Evolutionary conservation across 768 basidiomycete genomes (phyloP), one percentile per base, ranked within the genome.

Genomic region (Mycena haematopus): DNA sequence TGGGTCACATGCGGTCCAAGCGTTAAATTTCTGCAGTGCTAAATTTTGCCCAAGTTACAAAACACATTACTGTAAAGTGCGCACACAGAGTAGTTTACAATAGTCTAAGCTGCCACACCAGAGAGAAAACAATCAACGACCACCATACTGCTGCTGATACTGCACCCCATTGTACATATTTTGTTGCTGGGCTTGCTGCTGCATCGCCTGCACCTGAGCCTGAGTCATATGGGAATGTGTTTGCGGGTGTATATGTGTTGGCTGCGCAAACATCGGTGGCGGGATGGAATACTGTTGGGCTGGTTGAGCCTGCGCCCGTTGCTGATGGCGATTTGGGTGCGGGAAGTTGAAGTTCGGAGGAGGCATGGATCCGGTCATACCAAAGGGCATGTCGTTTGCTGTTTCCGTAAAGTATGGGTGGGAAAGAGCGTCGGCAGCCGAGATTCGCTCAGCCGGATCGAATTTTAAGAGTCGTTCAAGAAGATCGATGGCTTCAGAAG

Each of bases 401-500:
- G 84, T 78, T 38, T 81, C 84, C 19, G 88, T 86, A 76, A 98
- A 97, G 76, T 98, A 98, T 0, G 94, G 92, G 70, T 99, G 97
- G 9, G 84, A 86, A 58, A 99, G 85, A 0, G 96, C 95, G 47
- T 98, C 92, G 11, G 89, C 88, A 25, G 96, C 96, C 14, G 94
- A 92, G 49, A 96, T 87, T 56, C 97, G 90, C 69, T 94, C 91
- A 29, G 89, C 83, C 2, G 97, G 97, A 72, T 99, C 97, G 71
- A 99, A 99, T 71, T 98, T 95, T 50, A 99, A 86, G 46, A 99
- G 86, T 51, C 90, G 88, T 75, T 99, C 97, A 46, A 99, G 88
- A 2, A 99, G 85, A 75, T 98, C 95, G 72, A 98, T 85, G 24
- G 96, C 96, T 86, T 53, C 17, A 31, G 81, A 67, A 31, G 27